Evolutionary conservation across 495 filamentous ascomycete genomes (phyloP).

Genomic region (Massariosphaeria phaeospora): DNA sequence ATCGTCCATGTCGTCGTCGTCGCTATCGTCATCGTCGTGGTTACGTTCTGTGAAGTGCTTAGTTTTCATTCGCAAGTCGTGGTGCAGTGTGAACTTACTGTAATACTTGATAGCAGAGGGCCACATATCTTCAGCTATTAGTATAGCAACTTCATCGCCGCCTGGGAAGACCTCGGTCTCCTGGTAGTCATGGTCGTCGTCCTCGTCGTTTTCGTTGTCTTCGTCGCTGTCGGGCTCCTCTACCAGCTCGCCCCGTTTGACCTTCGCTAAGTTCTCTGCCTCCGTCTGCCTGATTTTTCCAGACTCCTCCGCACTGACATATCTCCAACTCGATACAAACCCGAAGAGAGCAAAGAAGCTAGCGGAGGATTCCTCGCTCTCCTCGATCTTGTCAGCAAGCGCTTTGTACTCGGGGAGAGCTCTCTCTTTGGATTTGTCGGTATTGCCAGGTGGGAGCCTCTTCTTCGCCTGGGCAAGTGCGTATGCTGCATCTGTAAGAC

Average conservation of each 20-base stretch:
- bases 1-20: constrained; percentile 53
- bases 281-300: constrained; percentile 54
- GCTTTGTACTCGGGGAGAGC: constrained; percentile 49
- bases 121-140: constrained; percentile 81
- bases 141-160: constrained; percentile 73
- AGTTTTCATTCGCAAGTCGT: background rate
- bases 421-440: constrained; percentile 12
- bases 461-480: constrained; percentile 63
- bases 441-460: constrained; percentile 37
- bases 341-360: constrained; percentile 90
- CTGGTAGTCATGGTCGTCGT: constrained; percentile 50
- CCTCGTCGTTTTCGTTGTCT: constrained; percentile 53
- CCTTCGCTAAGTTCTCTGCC: constrained; percentile 52
- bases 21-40: constrained; percentile 53
- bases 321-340: constrained; percentile 55
- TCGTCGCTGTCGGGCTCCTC: too few species aligned
- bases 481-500: constrained; percentile 65
- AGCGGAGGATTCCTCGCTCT: constrained; percentile 51
- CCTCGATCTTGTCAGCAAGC: constrained; percentile 53
- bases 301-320: constrained; percentile 66
- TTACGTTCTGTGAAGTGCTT: constrained; percentile 48
- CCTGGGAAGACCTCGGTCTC: constrained; percentile 72
- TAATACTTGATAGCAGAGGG: constrained; percentile 84
- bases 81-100: constrained; percentile 53
- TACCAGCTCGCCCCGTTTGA: constrained; percentile 52